Percentiles rank a stretch among this genome's conserved stretches.
These are phyloP conservation scores for Neospermospora avenae DNA, from an alignment of 2,329 filamentous ascomycete genomes.

Conservation along the genomic window DNA sequence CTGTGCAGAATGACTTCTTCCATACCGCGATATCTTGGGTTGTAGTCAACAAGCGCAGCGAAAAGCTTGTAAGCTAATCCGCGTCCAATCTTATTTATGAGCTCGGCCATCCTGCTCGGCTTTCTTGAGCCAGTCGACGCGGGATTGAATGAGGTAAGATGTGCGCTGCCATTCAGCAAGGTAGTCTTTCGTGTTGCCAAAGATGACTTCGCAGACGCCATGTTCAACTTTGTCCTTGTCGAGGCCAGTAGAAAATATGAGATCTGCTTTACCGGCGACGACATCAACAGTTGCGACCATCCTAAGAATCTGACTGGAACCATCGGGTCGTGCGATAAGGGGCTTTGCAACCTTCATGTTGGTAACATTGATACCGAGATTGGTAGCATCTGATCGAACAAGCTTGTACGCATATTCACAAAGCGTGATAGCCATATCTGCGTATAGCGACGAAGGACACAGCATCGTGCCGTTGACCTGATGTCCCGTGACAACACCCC, in stretches of 20 bases:
- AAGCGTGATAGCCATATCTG: slow-evolving; percentile 60
- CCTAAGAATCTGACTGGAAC: slow-evolving; percentile 55
- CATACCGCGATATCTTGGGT: slow-evolving; percentile 52
- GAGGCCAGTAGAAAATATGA: slow-evolving; percentile 58
- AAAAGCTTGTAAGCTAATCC: slow-evolving; percentile 75
- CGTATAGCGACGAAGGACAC: slow-evolving; percentile 55
- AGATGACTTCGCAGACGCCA: slow-evolving; percentile 58
- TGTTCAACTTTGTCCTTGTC: slow-evolving; percentile 59
- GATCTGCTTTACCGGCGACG: slow-evolving; percentile 49
- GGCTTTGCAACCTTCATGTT: slow-evolving; percentile 69
- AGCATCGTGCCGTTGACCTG: slow-evolving; percentile 56
- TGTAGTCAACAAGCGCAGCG: slow-evolving; percentile 55
- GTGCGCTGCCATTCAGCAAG: slow-evolving; percentile 63
- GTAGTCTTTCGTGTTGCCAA: slow-evolving; percentile 58
- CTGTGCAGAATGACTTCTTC: slow-evolving; percentile 51
- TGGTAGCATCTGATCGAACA: slow-evolving; percentile 51
- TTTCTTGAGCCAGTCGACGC: slow-evolving; percentile 54
- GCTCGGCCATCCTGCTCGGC: slow-evolving; percentile 64
- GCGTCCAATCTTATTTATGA: slow-evolving; percentile 71
- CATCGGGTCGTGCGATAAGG: slow-evolving; percentile 51
- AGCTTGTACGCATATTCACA: slow-evolving; percentile 67
- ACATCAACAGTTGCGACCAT: slow-evolving; percentile 59
- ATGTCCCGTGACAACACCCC: slow-evolving; percentile 54
- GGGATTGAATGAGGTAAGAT: slow-evolving; percentile 65
- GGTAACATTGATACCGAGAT: slow-evolving; percentile 60